phyloP scores from a whole-genome alignment of 257 asterid genomes.

The Penstemon barbatus region DNA sequence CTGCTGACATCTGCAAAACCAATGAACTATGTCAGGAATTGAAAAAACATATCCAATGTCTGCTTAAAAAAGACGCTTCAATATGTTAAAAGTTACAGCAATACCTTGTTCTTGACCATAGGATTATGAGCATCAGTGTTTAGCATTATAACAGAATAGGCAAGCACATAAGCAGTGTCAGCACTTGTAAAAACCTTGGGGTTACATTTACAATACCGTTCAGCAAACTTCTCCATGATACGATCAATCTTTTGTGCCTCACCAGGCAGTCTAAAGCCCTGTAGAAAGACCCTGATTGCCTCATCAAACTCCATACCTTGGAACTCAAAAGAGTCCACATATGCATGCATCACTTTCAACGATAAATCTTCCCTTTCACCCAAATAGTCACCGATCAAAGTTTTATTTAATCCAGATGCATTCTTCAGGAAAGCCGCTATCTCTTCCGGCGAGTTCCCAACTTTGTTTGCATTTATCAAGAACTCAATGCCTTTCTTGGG shows the following conservation, averaged over 20 bases:
- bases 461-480: conserved; percentile 89
- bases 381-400: conserved; percentile 92
- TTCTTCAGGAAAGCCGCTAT: conserved; percentile 85
- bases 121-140: conserved; percentile 99
- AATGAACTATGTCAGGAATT: conserved; percentile 21
- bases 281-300: conserved; percentile 88
- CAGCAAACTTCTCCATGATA: conserved; percentile 97
- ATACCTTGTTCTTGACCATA: conserved; percentile 96
- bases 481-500: conserved; percentile 96
- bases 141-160: conserved; percentile 93
- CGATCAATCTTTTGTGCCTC: conserved; percentile 99
- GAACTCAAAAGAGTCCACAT: conserved; percentile 96
- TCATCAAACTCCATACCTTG: conserved; percentile 92
- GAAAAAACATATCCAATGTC: conserved; percentile 15
- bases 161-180: conserved; percentile 97
- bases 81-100: conserved; percentile 25
- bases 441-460: conserved; percentile 87
- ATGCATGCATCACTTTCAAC: conserved; percentile 97
- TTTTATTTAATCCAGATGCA: conserved; percentile 82
- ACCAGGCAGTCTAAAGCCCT: conserved; percentile 96
- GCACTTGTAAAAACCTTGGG: conserved; percentile 91
- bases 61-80: conserved; percentile 15
- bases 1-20: conserved; percentile 83
- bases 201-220: conserved; percentile 93
- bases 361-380: conserved; percentile 98